Evolutionary conservation across 208 protist genomes (phyloP), one percentile per base, ranked within the genome.

Genomic region (Wallacemonas sp.): DNA sequence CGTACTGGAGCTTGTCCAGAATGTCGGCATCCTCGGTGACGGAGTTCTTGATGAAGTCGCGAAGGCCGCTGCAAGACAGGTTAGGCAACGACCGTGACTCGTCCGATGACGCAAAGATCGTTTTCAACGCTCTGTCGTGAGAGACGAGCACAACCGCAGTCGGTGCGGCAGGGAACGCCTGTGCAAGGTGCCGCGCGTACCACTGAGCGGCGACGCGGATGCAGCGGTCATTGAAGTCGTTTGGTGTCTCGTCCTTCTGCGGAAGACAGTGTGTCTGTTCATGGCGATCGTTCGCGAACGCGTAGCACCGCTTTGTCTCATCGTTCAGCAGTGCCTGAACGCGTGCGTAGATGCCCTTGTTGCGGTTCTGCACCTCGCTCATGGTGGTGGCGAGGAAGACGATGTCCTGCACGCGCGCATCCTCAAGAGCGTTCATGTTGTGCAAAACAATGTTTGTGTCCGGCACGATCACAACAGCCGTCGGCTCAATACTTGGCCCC

Each of bases 371-470:
- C 42, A 96, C 88, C 72, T 98, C 91, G n/a, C 69, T 79, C 44
- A 97, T 70, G 3, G 96, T 91, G 19, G 94, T 97, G 34, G 85
- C 83, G 17, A 97, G 76, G 33, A 98, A 75, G 17, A 98, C 76
- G 44, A 96, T 85, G 69, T 98, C 93, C 48, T 79, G 78, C 27
- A 96, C 73, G 0, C 76, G 72, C 1, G 72, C 34, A 53, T 92
- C 79, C 68, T 97, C 90, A 2, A 98, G 70, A 17, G 84, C 79
- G 68, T 95, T 95, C 73, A 98, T 95, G 70, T 98, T 95, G 68
- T 97, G 92, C 45, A 97, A 73, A n/a, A 97, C 73, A 50, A 97
- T 86, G 68, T 96, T 95, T 2, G 92, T 90, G 71, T 98, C 94
- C 0, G 89, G 88, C 29, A 97, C 86, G 12, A 96, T 59, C 21